Percentiles rank a stretch among this genome's conserved stretches.
phyloP scores from a whole-genome alignment of 1,284 basidiomycete species.

The Apiotrichum mycotoxinovorans region DNA sequence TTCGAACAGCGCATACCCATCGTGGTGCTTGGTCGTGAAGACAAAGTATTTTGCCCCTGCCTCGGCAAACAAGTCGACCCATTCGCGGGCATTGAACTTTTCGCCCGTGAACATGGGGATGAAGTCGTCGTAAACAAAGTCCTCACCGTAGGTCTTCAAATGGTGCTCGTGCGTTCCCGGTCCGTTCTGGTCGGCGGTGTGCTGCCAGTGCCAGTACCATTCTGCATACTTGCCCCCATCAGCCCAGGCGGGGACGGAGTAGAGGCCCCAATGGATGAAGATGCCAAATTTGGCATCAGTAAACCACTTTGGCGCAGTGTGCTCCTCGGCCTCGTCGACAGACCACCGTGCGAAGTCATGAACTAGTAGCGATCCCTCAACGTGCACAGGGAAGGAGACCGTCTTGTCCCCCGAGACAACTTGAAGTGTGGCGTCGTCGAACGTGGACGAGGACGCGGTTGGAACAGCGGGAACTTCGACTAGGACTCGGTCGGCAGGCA shows the following conservation, averaged over 20 bases:
- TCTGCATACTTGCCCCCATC: conserved; percentile 53
- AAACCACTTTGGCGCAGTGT: conserved; percentile 16
- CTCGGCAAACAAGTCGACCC: conserved; percentile 57
- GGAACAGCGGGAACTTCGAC: conserved; percentile 16
- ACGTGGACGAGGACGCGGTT: not conserved
- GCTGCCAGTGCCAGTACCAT: conserved; percentile 54
- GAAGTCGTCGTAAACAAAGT: conserved; percentile 59
- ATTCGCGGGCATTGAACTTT: conserved; percentile 57
- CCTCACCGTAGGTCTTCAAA: conserved; percentile 54
- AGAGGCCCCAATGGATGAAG: conserved; percentile 63
- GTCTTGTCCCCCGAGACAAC: not conserved
- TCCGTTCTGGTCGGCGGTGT: conserved; percentile 35
- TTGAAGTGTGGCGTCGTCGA: not conserved
- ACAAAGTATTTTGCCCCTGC: conserved; percentile 65
- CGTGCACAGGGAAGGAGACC: not conserved
- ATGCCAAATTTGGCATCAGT: conserved; percentile 35
- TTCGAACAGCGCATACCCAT: conserved; percentile 57
- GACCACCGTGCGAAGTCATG: conserved; percentile 17
- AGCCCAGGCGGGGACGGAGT: conserved; percentile 50
- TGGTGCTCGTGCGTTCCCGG: conserved; percentile 57
- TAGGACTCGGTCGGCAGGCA: conserved; percentile 19
- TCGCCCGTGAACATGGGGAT: conserved; percentile 57
- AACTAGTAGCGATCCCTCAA: conserved; percentile 10
- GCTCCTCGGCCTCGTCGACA: conserved; percentile 7
- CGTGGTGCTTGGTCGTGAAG: conserved; percentile 55